phyloP scores from a whole-genome alignment of 2,329 filamentous ascomycete genomes.

The Penicillium sp. region DNA sequence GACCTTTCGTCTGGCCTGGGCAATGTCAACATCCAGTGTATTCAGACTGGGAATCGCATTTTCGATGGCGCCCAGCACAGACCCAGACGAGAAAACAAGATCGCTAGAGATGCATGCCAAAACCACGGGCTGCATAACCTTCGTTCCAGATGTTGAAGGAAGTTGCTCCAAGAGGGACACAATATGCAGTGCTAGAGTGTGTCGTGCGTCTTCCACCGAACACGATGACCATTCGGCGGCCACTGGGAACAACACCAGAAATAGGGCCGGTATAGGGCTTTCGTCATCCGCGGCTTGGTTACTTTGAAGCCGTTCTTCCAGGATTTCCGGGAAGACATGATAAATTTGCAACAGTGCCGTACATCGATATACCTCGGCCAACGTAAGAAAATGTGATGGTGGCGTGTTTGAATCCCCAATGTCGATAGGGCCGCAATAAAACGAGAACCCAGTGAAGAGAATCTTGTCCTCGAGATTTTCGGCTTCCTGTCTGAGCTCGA shows the following conservation, averaged over 20 bases:
- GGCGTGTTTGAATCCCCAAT: slow-evolving; percentile 22
- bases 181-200: slow-evolving; percentile 18
- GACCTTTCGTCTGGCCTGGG: slow-evolving; percentile 20
- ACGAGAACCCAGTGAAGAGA: slow-evolving; percentile 18
- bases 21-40: slow-evolving; percentile 21
- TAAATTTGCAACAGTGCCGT: slow-evolving; percentile 22
- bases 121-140: slow-evolving; percentile 20
- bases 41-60: slow-evolving; percentile 18
- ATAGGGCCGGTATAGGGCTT: slow-evolving; percentile 11
- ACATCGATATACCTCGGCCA: slow-evolving; percentile 22
- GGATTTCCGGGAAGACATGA: slow-evolving; percentile 20
- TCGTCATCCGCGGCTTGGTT: slow-evolving; percentile 8
- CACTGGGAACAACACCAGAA: slow-evolving; percentile 13
- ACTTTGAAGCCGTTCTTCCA: slow-evolving; percentile 14
- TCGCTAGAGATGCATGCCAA: slow-evolving; percentile 22
- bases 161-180: slow-evolving; percentile 21
- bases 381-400: slow-evolving; percentile 20
- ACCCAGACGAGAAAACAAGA: slow-evolving; percentile 20
- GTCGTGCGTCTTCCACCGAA: slow-evolving; percentile 15
- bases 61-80: slow-evolving; percentile 13
- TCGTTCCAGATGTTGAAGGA: slow-evolving; percentile 20
- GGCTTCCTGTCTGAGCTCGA: slow-evolving; percentile 17
- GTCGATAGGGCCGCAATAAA: slow-evolving; percentile 22
- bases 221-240: slow-evolving; percentile 1
- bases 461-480: slow-evolving; percentile 19